A percentile compares a stretch with the other conserved stretches of the same genome.
Evolutionary conservation across 352 stramenopile genomes (phyloP).

Genomic region (Plasmopara muralis): DNA sequence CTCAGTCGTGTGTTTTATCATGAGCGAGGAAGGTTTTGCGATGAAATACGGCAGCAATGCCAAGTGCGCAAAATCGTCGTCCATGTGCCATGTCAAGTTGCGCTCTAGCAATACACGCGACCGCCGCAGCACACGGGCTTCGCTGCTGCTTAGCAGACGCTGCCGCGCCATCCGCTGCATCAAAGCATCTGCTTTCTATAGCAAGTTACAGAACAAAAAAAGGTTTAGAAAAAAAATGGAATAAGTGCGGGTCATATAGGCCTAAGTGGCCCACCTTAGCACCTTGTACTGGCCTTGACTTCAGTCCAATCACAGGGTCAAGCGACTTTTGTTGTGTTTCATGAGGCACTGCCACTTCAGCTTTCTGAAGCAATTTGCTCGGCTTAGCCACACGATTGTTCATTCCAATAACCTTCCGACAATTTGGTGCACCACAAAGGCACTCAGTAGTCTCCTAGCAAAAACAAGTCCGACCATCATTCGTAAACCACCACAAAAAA

Average conservation of each 20-base stretch:
- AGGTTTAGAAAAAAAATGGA: background rate
- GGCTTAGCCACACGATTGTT: slow-evolving; percentile 51
- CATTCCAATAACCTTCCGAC: slow-evolving; percentile 62
- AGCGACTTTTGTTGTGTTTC: slow-evolving; percentile 26
- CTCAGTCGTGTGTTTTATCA: slow-evolving; percentile 25
- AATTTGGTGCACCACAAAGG: slow-evolving; percentile 52
- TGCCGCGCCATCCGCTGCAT: slow-evolving; percentile 58
- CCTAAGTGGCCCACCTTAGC: slow-evolving; percentile 28
- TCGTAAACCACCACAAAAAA: too few species aligned
- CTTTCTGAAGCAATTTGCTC: slow-evolving; percentile 18
- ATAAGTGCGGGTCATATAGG: background rate
- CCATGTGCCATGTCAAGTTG: slow-evolving; percentile 46
- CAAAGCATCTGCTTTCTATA: slow-evolving; percentile 46
- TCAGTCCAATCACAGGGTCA: slow-evolving; percentile 40
- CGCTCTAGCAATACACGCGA: slow-evolving; percentile 56
- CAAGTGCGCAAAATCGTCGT: slow-evolving; percentile 47
- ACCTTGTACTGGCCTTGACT: slow-evolving; percentile 26
- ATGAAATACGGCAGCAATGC: slow-evolving; percentile 60
- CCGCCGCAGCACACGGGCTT: slow-evolving; percentile 38
- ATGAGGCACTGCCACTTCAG: slow-evolving; percentile 1
- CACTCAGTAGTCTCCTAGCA: slow-evolving; percentile 66
- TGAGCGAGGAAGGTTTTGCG: slow-evolving; percentile 18
- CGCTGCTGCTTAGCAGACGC: slow-evolving; percentile 38
- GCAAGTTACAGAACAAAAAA: slow-evolving; percentile 1
- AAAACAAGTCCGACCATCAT: background rate